Base-by-base conservation (phyloP, 1,284 basidiomycete genomes). In the Heterobasidion occidentale region DNA sequence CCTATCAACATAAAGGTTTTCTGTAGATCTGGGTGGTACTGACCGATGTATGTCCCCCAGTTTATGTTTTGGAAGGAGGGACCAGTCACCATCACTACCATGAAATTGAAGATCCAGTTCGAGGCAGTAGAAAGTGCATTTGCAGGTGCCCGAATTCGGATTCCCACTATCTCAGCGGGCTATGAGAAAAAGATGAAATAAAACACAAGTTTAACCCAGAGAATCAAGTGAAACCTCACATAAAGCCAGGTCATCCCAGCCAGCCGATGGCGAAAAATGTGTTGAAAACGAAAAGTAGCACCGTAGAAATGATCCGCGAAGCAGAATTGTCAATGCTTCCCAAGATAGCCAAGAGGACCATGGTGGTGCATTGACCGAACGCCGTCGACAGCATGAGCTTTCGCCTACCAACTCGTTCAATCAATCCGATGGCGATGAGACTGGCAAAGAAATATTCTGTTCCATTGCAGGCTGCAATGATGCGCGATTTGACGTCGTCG, bases 231-330 rank as follows among this genome's bases (percentile, higher is more conserved):
- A 14, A 14, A 27, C 71, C 79, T 64, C 59, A 83, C 80, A 61
- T 83, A 83, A 55, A 86, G 69, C 81, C 84, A 85, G 6, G 85
- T 83, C 80, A 88, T 86, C 84, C 84, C 66, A 86, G 77, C 84
- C 84, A 87, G 42, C 84, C 86, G 56, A 87, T 74, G 0, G 83
- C 84, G 68, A 87, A 88, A 72, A 84, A 83, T 44, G 86, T 77
- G 64, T 88, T 86, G 70, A 86, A 88, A 36, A 84, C 69, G 67
- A 85, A 87, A 62, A 84, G 77, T 66, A 87, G 76, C 9, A 81
- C 77, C 1, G 81, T 75, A 36, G 81, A 83, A 12, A 79, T 75
- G 56, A 84, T 69, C 52, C 79, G 76, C 1, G 79, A 67, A 0
- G 75, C 75, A 3, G 63, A 67, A 50, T 70, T 78, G 59, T 78